Evolutionary conservation across 768 basidiomycete species (phyloP).

Genomic region (Lentinula sp.): DNA sequence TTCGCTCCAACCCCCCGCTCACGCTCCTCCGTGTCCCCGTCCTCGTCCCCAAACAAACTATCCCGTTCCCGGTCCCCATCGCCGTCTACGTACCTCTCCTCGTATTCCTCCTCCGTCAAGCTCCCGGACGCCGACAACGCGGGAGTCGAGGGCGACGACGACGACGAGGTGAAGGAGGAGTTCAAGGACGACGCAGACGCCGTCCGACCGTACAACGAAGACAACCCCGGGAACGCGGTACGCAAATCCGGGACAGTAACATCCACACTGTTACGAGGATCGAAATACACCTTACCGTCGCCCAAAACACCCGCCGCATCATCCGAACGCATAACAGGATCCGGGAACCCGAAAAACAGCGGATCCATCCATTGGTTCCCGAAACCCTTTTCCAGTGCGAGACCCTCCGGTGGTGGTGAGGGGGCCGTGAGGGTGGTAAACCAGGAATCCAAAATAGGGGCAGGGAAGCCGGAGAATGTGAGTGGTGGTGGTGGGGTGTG

Average conservation of each 20-base stretch:
- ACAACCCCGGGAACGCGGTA: no score
- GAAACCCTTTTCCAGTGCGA: background rate
- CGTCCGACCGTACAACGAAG: no score
- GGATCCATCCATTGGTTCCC: background rate
- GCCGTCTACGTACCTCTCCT: no score
- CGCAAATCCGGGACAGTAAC: no score
- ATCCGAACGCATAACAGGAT: no score
- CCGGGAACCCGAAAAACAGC: background rate
- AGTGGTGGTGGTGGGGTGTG: background rate
- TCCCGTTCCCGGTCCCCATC: background rate
- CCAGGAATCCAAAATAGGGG: background rate
- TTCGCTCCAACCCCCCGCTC: no score
- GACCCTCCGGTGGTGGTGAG: no score
- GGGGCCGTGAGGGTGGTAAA: background rate
- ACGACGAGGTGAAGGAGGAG: no score
- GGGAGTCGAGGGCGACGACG: background rate
- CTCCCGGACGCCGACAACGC: background rate
- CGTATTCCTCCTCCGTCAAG: background rate
- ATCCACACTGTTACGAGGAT: no score
- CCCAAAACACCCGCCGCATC: no score
- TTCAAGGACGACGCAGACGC: no score
- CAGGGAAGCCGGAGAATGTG: background rate
- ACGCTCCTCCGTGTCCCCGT: background rate
- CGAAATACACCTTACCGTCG: no score
- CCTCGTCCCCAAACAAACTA: background rate